These are phyloP conservation scores for Spirogloea muscicola DNA, from an alignment of 139 green algal species.

Conservation along the genomic window DNA sequence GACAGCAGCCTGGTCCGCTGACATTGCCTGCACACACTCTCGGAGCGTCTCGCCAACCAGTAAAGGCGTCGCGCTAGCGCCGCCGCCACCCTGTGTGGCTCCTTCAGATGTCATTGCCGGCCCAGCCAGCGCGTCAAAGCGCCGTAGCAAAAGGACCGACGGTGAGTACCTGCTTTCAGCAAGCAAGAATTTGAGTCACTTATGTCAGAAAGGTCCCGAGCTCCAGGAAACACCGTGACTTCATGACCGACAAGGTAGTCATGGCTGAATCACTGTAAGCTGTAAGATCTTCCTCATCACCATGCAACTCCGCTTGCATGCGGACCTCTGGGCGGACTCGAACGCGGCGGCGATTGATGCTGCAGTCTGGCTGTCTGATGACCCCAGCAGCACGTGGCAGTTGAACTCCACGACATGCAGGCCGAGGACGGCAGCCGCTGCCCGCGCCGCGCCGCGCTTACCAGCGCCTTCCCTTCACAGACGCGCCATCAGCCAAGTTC, in stretches of 20 bases:
- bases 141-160: conserved; percentile 7
- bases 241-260: too few species aligned
- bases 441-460: conserved; percentile 2
- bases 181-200: background rate
- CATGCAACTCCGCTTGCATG: too few species aligned
- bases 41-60: too few species aligned
- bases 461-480: background rate
- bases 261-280: too few species aligned
- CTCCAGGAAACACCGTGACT: background rate
- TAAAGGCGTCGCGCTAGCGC: too few species aligned
- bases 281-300: too few species aligned
- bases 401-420: conserved; percentile 18
- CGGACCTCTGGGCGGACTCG: background rate
- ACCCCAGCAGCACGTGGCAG: conserved; percentile 6
- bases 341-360: background rate
- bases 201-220: background rate
- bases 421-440: background rate
- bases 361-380: conserved; percentile 1
- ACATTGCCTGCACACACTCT: too few species aligned
- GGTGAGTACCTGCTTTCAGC: conserved; percentile 7
- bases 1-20: too few species aligned
- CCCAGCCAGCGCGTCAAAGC: background rate
- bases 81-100: too few species aligned
- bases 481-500: background rate
- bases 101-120: background rate